Conservation (phyloP, 345 rosid genomes). For the Arabis alpina region DNA sequence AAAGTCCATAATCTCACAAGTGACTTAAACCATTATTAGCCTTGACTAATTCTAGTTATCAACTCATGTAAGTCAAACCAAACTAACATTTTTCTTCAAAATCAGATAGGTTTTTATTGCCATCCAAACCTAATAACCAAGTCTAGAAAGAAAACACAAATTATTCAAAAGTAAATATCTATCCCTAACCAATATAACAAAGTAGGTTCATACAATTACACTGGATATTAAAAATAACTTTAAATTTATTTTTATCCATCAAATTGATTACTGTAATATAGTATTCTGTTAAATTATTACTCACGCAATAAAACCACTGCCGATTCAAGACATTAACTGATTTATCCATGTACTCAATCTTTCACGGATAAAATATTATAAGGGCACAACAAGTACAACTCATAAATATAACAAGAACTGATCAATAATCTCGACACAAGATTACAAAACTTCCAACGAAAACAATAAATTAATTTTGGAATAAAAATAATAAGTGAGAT, state of each 20-base stretch:
- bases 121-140: constrained; percentile 1
- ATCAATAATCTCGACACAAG: constrained; percentile 41
- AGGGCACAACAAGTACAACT: constrained; percentile 47
- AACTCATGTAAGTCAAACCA: constrained; percentile 7
- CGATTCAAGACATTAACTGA: constrained; percentile 29
- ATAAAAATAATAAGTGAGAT: constrained; percentile 35
- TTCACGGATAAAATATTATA: constrained; percentile 22
- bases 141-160: neutral
- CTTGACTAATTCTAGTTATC: too few species aligned
- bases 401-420: constrained; percentile 31
- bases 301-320: constrained; percentile 6
- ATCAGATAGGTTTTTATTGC: constrained; percentile 1
- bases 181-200: neutral
- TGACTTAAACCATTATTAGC: neutral
- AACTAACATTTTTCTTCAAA: constrained; percentile 9
- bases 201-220: constrained; percentile 5
- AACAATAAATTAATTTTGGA: constrained; percentile 18
- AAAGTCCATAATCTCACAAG: neutral
- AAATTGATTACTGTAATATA: neutral
- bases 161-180: neutral
- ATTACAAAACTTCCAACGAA: constrained; percentile 38
- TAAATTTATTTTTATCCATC: neutral
- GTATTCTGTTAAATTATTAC: neutral
- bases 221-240: neutral
- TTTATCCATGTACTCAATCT: constrained; percentile 7